Evolutionary conservation across 192 early-diverging fungal species (phyloP).

Genomic region (Haplosporangium gracile): DNA sequence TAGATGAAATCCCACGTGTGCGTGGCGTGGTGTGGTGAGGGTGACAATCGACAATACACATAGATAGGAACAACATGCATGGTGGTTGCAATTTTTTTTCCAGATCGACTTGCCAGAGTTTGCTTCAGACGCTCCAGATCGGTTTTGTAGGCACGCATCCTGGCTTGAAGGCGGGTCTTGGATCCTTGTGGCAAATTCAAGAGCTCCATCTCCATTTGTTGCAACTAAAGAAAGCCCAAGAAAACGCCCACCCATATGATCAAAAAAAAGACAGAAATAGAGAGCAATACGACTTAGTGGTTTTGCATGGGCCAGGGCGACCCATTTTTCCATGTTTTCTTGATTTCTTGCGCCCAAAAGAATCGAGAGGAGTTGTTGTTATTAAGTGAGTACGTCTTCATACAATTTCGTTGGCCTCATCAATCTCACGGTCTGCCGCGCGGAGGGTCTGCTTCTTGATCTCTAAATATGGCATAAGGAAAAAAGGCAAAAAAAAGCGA

Average conservation of each 20-base stretch:
- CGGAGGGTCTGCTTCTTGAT: conserved; percentile 80
- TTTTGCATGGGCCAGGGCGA: not conserved
- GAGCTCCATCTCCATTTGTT: conserved; percentile 96
- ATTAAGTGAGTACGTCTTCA: not conserved
- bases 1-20: conserved; percentile 4
- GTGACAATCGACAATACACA: not conserved
- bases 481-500: not conserved
- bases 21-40: conserved; percentile 7
- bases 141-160: conserved; percentile 79
- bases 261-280: not conserved
- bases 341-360: not conserved
- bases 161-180: conserved; percentile 75
- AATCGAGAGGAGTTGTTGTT: not conserved
- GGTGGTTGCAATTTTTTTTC: not conserved
- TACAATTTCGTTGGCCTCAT: conserved; percentile 94
- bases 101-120: conserved; percentile 73
- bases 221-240: conserved; percentile 64
- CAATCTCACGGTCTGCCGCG: conserved; percentile 85
- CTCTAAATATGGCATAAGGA: conserved; percentile 60
- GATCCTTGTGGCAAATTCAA: conserved; percentile 74
- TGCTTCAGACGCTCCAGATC: conserved; percentile 85
- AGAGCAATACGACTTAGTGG: not conserved
- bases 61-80: not conserved
- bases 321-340: not conserved
- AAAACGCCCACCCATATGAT: not conserved